A percentile compares a stretch with the other conserved stretches of the same genome.
These are phyloP conservation scores for Oenanthe javanica DNA, from an alignment of 140 eudicot genomes.

Conservation along the genomic window DNA sequence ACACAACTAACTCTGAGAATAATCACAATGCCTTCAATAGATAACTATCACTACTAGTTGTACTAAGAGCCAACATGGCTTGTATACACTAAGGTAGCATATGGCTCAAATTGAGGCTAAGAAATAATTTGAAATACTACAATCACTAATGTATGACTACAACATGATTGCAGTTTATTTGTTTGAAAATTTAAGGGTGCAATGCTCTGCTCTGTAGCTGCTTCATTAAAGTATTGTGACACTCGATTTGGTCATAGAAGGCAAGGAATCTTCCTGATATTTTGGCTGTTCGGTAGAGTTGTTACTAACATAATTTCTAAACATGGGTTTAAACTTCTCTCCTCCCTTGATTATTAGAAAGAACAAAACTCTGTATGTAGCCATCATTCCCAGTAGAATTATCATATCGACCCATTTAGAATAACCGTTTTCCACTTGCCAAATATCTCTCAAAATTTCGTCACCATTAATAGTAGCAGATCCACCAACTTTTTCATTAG, in stretches of 20 bases:
- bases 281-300: neutral
- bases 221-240: neutral
- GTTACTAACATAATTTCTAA: neutral
- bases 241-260: neutral
- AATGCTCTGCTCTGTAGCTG: too few relatives aligned
- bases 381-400: conserved; percentile 25
- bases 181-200: too few relatives aligned
- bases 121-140: too few relatives aligned
- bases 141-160: too few relatives aligned
- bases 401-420: conserved; percentile 34
- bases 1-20: too few relatives aligned
- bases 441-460: conserved; percentile 16
- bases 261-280: neutral
- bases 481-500: conserved; percentile 8
- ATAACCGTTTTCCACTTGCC: conserved; percentile 33
- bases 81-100: too few relatives aligned
- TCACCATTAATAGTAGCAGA: conserved; percentile 18
- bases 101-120: too few relatives aligned
- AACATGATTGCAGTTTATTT: too few relatives aligned
- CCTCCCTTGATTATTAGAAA: conserved; percentile 18
- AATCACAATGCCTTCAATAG: too few relatives aligned
- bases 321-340: conserved; percentile 17
- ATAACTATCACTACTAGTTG: too few relatives aligned
- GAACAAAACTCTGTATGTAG: conserved; percentile 20
- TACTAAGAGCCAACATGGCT: too few relatives aligned